A percentile compares a stretch with the other conserved stretches of the same genome.
Evolutionary conservation across 495 filamentous ascomycete genomes (phyloP).

Genomic region (Aspergillus diversus): DNA sequence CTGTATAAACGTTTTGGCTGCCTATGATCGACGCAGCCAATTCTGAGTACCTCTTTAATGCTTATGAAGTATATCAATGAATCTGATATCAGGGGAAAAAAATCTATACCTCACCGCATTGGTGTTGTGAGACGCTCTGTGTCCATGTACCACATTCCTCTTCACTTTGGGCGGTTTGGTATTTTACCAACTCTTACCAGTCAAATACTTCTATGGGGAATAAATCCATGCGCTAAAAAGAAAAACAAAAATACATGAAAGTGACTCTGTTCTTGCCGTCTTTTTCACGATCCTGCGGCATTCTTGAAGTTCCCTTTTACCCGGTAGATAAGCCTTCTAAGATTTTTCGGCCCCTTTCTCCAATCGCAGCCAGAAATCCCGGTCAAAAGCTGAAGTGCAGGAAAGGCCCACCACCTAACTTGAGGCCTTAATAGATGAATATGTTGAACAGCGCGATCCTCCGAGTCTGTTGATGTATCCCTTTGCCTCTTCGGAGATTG

Average conservation of each 20-base stretch:
- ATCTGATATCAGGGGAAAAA: not conserved
- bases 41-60: not conserved
- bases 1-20: not conserved
- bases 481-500: not conserved
- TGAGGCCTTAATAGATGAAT: too few relatives aligned
- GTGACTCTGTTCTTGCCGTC: not conserved
- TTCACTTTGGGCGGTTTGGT: not conserved
- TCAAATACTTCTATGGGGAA: too few relatives aligned
- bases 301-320: not conserved
- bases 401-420: too few relatives aligned
- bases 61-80: not conserved
- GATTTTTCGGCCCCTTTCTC: not conserved
- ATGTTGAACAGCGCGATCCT: not conserved
- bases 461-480: not conserved
- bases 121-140: too few relatives aligned
- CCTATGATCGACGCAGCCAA: not conserved
- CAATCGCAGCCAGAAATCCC: not conserved
- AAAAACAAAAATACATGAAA: too few relatives aligned
- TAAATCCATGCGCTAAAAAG: too few relatives aligned
- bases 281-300: not conserved
- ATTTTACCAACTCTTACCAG: not conserved
- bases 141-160: too few relatives aligned
- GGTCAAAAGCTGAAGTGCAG: too few relatives aligned
- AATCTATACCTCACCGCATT: too few relatives aligned
- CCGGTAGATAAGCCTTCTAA: not conserved